phyloP scores from a whole-genome alignment of 2,329 filamentous ascomycete genomes.

The Xylogone sp. region DNA sequence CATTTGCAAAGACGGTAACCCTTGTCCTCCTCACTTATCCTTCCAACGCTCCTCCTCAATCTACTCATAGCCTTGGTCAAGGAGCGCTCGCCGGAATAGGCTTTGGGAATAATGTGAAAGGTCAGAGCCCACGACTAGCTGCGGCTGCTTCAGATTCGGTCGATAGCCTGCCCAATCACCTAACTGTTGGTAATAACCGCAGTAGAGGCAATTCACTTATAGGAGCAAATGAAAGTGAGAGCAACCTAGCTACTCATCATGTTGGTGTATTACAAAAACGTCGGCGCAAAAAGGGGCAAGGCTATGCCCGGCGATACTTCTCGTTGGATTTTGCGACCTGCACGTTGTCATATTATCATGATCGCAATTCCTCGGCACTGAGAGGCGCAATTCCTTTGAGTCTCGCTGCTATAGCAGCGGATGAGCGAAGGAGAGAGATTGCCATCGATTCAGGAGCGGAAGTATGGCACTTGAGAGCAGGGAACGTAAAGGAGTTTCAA shows the following conservation, averaged over 20 bases:
- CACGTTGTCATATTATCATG: slow-evolving; percentile 94
- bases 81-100: slow-evolving; percentile 30
- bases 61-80: slow-evolving; percentile 55
- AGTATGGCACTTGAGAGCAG: slow-evolving; percentile 89
- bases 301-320: slow-evolving; percentile 90
- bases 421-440: slow-evolving; percentile 85
- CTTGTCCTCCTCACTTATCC: slow-evolving; percentile 94
- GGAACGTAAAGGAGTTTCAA: slow-evolving; percentile 78
- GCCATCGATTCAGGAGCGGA: slow-evolving; percentile 96
- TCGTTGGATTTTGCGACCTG: slow-evolving; percentile 92
- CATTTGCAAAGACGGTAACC: slow-evolving; percentile 88
- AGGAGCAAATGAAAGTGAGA: slow-evolving; percentile 46
- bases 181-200: slow-evolving; percentile 13
- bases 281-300: slow-evolving; percentile 88
- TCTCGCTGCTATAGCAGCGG: slow-evolving; percentile 84
- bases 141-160: slow-evolving; percentile 49
- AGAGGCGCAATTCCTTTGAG: slow-evolving; percentile 90
- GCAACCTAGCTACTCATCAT: slow-evolving; percentile 57
- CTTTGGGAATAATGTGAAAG: slow-evolving; percentile 48
- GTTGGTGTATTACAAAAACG: slow-evolving; percentile 86
- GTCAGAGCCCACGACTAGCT: slow-evolving; percentile 41
- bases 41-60: slow-evolving; percentile 73
- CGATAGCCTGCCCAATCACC: slow-evolving; percentile 57
- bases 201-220: slow-evolving; percentile 47
- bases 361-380: slow-evolving; percentile 86